Evolutionary conservation across 345 rosid genomes (phyloP).

Genomic region (Reutealis trisperma): DNA sequence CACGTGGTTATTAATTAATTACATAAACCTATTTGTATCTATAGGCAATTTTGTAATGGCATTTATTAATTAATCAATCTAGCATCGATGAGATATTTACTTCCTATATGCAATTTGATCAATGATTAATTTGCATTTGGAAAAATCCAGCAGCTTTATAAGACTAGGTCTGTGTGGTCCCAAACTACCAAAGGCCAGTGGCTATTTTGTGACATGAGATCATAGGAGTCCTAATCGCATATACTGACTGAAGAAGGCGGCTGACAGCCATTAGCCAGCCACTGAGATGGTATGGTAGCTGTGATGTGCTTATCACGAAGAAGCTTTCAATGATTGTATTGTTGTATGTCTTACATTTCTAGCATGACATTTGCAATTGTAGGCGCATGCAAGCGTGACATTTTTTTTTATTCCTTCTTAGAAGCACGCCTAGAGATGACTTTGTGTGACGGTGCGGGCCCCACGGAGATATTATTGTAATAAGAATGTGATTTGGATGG

Average conservation of each 20-base stretch:
- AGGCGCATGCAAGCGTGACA: slow-evolving; percentile 9
- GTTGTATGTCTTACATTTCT: background rate
- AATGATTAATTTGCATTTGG: background rate
- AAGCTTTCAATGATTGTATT: background rate
- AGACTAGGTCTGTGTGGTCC: background rate
- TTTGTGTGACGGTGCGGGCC: no score
- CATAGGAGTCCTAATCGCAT: background rate
- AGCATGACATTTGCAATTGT: background rate
- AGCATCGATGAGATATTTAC: background rate
- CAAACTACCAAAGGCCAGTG: background rate
- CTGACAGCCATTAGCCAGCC: background rate
- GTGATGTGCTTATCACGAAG: background rate
- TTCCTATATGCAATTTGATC: no score
- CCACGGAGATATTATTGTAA: no score
- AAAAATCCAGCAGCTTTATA: background rate
- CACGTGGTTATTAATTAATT: slow-evolving; percentile 37
- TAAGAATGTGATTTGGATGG: no score
- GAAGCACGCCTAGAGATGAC: slow-evolving; percentile 13
- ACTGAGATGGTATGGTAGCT: background rate
- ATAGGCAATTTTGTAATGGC: slow-evolving; percentile 4
- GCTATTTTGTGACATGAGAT: background rate
- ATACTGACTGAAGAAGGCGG: background rate
- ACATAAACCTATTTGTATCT: background rate
- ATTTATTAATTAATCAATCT: background rate
- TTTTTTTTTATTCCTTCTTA: background rate